These are phyloP conservation scores for Huntiella abstrusa DNA, from an alignment of 2,329 filamentous ascomycete species.

Conservation along the genomic window DNA sequence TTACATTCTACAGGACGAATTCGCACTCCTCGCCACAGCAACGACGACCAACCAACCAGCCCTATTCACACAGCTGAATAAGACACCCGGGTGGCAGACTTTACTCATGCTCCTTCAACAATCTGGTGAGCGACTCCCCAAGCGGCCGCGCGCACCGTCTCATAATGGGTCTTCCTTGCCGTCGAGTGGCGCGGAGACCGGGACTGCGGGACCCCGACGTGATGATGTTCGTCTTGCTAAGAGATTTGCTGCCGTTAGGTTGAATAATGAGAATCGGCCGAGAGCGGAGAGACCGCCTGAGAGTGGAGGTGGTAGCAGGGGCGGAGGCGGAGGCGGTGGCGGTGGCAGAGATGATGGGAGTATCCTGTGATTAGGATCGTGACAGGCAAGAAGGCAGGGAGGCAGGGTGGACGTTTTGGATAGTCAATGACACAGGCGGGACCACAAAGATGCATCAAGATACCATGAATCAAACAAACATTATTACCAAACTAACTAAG, in stretches of 20 bases:
- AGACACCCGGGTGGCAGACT: constrained; percentile 84
- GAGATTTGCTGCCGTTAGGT: constrained; percentile 47
- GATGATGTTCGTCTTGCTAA: constrained; percentile 42
- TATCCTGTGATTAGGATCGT: no score
- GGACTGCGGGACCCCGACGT: constrained; percentile 14
- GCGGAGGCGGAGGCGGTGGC: background rate
- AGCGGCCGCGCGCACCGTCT: constrained; percentile 31
- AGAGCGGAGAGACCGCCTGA: constrained; percentile 5
- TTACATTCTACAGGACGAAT: constrained; percentile 53
- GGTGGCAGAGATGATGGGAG: background rate
- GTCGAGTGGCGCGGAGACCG: constrained; percentile 5
- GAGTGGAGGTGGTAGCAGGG: background rate
- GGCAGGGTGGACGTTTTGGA: no score
- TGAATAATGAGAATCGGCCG: constrained; percentile 24
- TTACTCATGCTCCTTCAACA: constrained; percentile 83
- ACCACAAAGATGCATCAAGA: background rate
- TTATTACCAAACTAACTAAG: background rate
- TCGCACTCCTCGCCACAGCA: constrained; percentile 66
- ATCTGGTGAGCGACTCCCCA: constrained; percentile 89
- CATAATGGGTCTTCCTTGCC: constrained; percentile 3
- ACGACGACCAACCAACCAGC: constrained; percentile 64
- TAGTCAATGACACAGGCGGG: no score
- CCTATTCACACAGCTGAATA: constrained; percentile 66
- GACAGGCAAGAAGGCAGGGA: no score
- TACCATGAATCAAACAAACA: no score